A percentile compares a stretch with the other conserved stretches of the same genome.
phyloP scores from a whole-genome alignment of 768 basidiomycete genomes.

The Termitomyces sp. region DNA sequence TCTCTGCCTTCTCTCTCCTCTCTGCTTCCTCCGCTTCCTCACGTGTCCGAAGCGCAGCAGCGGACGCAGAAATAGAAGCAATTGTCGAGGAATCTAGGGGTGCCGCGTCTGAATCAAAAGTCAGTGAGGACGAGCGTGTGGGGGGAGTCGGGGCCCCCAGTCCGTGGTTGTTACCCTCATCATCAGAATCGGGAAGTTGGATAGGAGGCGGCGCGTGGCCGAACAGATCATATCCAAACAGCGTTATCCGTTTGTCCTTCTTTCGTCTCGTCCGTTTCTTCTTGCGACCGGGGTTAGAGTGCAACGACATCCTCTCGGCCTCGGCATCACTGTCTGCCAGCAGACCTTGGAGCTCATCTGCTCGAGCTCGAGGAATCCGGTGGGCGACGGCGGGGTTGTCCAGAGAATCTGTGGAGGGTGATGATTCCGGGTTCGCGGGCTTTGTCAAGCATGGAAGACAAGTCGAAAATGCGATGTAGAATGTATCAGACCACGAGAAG shows the following conservation, averaged over 20 bases:
- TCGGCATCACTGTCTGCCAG: conserved; percentile 45
- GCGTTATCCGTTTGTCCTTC: conserved; percentile 37
- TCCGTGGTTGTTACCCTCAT: conserved; percentile 24
- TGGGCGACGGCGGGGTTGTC: conserved; percentile 24
- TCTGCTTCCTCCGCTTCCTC: conserved; percentile 37
- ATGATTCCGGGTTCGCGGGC: conserved; percentile 13
- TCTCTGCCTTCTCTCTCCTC: conserved; percentile 46
- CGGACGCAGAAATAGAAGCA: conserved; percentile 42
- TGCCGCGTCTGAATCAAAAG: conserved; percentile 70
- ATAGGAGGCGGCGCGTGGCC: conserved; percentile 47
- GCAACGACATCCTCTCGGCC: conserved; percentile 59
- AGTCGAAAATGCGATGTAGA: conserved; percentile 54
- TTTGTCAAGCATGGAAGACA: conserved; percentile 56
- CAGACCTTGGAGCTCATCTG: conserved; percentile 36
- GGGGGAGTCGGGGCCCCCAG: conserved; percentile 3
- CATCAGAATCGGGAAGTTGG: conserved; percentile 57
- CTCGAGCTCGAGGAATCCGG: conserved; percentile 32
- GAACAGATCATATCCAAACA: conserved; percentile 69
- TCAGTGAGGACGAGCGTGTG: conserved; percentile 25
- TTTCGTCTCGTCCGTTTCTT: conserved; percentile 25
- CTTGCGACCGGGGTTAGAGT: conserved; percentile 49
- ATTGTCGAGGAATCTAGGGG: conserved; percentile 58
- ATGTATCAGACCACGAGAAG: conserved; percentile 59
- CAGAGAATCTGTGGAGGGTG: conserved; percentile 21
- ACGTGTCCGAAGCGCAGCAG: conserved; percentile 29